Evolutionary conservation across 1,284 basidiomycete genomes (phyloP).

Genomic region (Leccinum proliferum): DNA sequence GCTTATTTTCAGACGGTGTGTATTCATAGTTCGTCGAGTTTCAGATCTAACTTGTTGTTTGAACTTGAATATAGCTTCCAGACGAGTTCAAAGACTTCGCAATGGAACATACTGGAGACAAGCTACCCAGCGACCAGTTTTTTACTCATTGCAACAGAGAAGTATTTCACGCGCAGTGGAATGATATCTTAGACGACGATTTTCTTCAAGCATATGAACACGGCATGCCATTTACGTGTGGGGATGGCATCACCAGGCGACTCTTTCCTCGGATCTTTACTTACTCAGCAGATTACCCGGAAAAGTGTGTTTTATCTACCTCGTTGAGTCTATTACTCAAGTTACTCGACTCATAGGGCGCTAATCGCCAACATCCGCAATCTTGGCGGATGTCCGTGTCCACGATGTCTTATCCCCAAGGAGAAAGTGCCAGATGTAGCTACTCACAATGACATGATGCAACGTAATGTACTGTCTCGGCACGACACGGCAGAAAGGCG

Average conservation of each 20-base stretch:
- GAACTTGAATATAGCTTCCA: neutral
- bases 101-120: neutral
- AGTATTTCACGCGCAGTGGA: neutral
- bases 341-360: neutral
- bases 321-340: neutral
- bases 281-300: neutral
- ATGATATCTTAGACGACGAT: neutral
- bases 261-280: neutral
- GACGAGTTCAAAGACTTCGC: neutral
- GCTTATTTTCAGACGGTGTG: neutral
- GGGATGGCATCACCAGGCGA: neutral
- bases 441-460: no score
- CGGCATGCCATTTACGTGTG: neutral
- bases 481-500: no score
- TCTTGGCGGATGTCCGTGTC: neutral
- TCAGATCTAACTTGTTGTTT: neutral
- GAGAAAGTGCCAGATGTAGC: neutral
- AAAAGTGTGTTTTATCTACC: neutral
- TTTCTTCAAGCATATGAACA: neutral
- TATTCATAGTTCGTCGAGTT: neutral
- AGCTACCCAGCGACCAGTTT: neutral
- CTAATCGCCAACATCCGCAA: neutral
- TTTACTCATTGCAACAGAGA: neutral
- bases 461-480: no score
- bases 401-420: neutral